Evolutionary conservation across 805 yeast species (phyloP), one percentile per base, ranked within the genome.

Genomic region (Candida takata): DNA sequence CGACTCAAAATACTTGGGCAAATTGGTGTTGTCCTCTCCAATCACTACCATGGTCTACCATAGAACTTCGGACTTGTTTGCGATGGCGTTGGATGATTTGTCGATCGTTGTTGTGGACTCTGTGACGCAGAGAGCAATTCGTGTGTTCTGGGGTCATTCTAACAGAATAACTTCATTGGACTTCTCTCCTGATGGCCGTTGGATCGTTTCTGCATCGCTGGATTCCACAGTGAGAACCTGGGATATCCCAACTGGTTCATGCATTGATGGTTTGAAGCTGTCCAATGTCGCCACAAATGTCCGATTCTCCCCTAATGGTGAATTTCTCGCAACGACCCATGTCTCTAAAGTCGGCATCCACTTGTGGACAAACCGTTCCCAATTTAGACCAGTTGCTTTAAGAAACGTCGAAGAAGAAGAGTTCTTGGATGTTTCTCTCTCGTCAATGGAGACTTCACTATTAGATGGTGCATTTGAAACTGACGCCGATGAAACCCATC

Each of bases 201-300:
- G 97, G 97, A 64, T 92, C 24, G 78, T 92, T 8, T 77, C 92
- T 17, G 78, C 84, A 2, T 72, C 87, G 1, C 65, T 87, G 41
- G 99, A 92, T 55, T 70, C 84, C 3, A 87, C 97, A 0, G 67
- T 92, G 33, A 74, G 98, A 52, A 86, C 96, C 1, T 92, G 97
- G 97, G 97, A 92, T 58, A 71, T 92, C 41, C 97, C 97, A 28
- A 83, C 96, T 2, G 97, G 98, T 33, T 85, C 88, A 1, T 90
- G 97, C 59, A 86, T 92, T 38, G 98, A 92, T 62, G 97, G 96
- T 43, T 78, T 90, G 13, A 63, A 66, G 35, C 70, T 92, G 18
- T 77, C 81, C 2, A 75, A 70, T 47, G 88, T 87, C n/a, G 95
- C 82, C 4, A 86, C 97, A 0, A 66, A 73, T 36, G 67, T 94